Percentiles rank a stretch among this genome's conserved stretches.
Evolutionary conservation across 116 monocot genomes (phyloP).

Genomic region (Dioscorea cayenensis): DNA sequence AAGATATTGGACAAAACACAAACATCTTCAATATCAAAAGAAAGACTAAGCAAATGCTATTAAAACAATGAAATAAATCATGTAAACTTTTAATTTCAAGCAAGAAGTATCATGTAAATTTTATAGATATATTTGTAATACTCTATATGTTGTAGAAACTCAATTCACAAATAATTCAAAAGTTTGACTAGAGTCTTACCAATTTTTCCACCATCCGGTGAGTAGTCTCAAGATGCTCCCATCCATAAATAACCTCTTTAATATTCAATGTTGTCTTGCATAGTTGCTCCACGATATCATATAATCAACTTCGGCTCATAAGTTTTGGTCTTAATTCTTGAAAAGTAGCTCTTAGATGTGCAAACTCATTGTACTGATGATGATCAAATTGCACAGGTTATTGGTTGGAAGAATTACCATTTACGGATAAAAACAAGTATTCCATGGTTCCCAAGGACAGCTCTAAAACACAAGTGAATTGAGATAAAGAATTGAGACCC

Average conservation of each 20-base stretch:
- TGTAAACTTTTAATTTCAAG: too few relatives aligned
- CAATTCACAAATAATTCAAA: slow-evolving; percentile 8
- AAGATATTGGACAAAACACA: too few relatives aligned
- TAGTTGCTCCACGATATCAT: slow-evolving; percentile 34
- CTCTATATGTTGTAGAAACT: too few relatives aligned
- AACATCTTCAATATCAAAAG: too few relatives aligned
- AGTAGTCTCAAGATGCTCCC: slow-evolving; percentile 35
- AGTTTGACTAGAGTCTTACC: not conserved
- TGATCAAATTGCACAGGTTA: slow-evolving; percentile 10
- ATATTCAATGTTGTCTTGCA: slow-evolving; percentile 26
- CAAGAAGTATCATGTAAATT: too few relatives aligned
- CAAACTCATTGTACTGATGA: slow-evolving; percentile 30
- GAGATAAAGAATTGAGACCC: slow-evolving; percentile 65
- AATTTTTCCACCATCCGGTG: slow-evolving; percentile 15
- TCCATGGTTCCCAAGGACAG: slow-evolving; percentile 16
- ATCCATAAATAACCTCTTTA: slow-evolving; percentile 46
- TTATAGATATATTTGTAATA: too few relatives aligned
- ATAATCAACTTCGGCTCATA: slow-evolving; percentile 32
- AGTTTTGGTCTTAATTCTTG: slow-evolving; percentile 46
- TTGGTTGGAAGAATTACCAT: not conserved
- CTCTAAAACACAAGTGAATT: slow-evolving; percentile 78
- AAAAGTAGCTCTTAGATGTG: slow-evolving; percentile 36
- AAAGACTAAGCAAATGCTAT: too few relatives aligned
- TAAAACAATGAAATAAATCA: too few relatives aligned
- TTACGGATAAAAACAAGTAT: not conserved